A percentile compares a stretch with the other conserved stretches of the same genome.
phyloP scores from a whole-genome alignment of 208 protist species.

The Phytomonas sp. region DNA sequence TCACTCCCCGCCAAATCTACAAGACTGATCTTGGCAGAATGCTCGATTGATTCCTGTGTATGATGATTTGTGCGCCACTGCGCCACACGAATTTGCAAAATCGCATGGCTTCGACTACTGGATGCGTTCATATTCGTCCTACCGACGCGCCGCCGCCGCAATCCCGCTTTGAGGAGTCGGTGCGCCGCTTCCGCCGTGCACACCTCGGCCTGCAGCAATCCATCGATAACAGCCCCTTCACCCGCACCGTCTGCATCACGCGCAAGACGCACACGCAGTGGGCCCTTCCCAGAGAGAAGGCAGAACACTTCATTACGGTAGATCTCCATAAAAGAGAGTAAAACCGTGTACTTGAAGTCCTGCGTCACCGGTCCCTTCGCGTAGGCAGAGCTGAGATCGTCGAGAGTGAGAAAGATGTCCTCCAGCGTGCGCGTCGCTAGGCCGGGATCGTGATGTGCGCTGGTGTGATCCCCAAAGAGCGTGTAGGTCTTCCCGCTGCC shows the following conservation, averaged over 20 bases:
- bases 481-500: constrained; percentile 84
- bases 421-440: constrained; percentile 60
- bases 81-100: constrained; percentile 73
- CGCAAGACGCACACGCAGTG: constrained; percentile 49
- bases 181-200: constrained; percentile 41
- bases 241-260: constrained; percentile 37
- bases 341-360: constrained; percentile 59
- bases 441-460: constrained; percentile 52
- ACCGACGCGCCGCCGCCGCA: constrained; percentile 68
- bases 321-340: constrained; percentile 71
- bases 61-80: constrained; percentile 50
- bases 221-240: constrained; percentile 57
- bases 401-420: constrained; percentile 55
- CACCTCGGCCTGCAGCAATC: constrained; percentile 49
- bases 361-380: constrained; percentile 21
- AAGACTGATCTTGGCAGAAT: constrained; percentile 80
- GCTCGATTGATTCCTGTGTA: constrained; percentile 59
- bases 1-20: constrained; percentile 91
- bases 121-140: constrained; percentile 92
- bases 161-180: constrained; percentile 73
- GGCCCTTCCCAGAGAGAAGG: constrained; percentile 58
- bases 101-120: constrained; percentile 92
- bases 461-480: constrained; percentile 63
- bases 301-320: constrained; percentile 76
- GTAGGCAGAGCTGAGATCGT: constrained; percentile 29